phyloP scores from a whole-genome alignment of 352 stramenopile species.

The Phytophthora vignae region DNA sequence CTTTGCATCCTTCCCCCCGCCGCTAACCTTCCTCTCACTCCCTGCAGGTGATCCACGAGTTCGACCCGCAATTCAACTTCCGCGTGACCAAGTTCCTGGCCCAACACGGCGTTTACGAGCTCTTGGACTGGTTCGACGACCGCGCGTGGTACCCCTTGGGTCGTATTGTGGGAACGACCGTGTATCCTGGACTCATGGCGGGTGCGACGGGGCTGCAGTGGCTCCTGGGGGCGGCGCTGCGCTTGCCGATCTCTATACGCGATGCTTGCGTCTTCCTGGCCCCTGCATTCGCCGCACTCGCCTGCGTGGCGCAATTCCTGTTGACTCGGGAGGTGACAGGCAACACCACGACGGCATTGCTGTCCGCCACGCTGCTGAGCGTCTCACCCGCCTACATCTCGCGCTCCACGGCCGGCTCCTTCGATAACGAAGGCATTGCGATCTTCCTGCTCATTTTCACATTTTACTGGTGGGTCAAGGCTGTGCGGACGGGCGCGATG shows the following conservation, averaged over 20 bases:
- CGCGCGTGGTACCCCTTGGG: slow-evolving; percentile 95
- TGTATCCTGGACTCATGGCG: slow-evolving; percentile 94
- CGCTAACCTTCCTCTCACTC: not conserved
- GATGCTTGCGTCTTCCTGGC: slow-evolving; percentile 93
- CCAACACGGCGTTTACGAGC: slow-evolving; percentile 91
- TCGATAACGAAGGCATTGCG: slow-evolving; percentile 99
- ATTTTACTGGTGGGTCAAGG: slow-evolving; percentile 97
- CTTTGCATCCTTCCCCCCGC: not conserved
- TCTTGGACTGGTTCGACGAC: slow-evolving; percentile 99
- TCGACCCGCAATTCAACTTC: slow-evolving; percentile 99
- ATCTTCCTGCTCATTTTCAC: slow-evolving; percentile 98
- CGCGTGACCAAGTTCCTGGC: slow-evolving; percentile 96
- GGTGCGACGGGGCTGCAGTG: slow-evolving; percentile 86
- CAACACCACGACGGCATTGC: slow-evolving; percentile 72
- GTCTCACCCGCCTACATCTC: slow-evolving; percentile 98
- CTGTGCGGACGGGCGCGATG: slow-evolving; percentile 85
- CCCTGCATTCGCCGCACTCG: slow-evolving; percentile 88
- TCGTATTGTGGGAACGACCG: slow-evolving; percentile 91
- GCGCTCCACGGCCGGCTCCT: slow-evolving; percentile 97
- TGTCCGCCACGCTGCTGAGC: slow-evolving; percentile 93
- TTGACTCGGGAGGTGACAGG: slow-evolving; percentile 86
- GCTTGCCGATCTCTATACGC: slow-evolving; percentile 62
- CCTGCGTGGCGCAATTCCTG: slow-evolving; percentile 88
- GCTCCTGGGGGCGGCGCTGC: slow-evolving; percentile 29
- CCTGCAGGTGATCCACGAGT: slow-evolving; percentile 91